Conservation (phyloP, 148 eudicot species). For the Rhododendron vialii region DNA sequence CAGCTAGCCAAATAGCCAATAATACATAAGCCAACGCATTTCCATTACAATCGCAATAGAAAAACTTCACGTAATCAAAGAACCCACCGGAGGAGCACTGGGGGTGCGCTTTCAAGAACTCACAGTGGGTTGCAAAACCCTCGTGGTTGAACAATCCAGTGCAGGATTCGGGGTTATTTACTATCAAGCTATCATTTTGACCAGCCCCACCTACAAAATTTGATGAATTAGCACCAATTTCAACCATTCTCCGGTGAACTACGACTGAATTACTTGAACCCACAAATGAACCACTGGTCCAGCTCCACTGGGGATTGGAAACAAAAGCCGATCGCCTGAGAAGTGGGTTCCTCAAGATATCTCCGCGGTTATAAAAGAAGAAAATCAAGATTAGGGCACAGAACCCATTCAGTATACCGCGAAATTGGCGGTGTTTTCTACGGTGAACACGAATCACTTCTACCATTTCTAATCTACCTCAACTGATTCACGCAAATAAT, state of each 20-base stretch:
- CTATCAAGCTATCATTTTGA: conserved; percentile 18
- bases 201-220: conserved; percentile 24
- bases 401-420: conserved; percentile 54
- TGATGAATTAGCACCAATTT: conserved; percentile 39
- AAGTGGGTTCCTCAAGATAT: conserved; percentile 37
- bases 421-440: conserved; percentile 31
- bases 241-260: conserved; percentile 39
- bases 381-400: conserved; percentile 48
- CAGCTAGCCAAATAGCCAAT: conserved; percentile 71
- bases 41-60: conserved; percentile 64
- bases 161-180: conserved; percentile 42
- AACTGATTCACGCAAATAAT: not conserved
- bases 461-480: conserved; percentile 19
- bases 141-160: conserved; percentile 42
- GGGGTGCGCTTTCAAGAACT: conserved; percentile 68
- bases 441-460: conserved; percentile 15
- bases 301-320: conserved; percentile 17
- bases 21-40: conserved; percentile 49
- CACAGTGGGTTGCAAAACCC: conserved; percentile 53
- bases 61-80: conserved; percentile 71
- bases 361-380: conserved; percentile 51
- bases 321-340: conserved; percentile 28
- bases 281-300: conserved; percentile 17
- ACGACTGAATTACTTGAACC: conserved; percentile 19
- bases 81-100: conserved; percentile 69